These are phyloP conservation scores for Polygonum aviculare DNA, from an alignment of 148 eudicot genomes.

Conservation along the genomic window DNA sequence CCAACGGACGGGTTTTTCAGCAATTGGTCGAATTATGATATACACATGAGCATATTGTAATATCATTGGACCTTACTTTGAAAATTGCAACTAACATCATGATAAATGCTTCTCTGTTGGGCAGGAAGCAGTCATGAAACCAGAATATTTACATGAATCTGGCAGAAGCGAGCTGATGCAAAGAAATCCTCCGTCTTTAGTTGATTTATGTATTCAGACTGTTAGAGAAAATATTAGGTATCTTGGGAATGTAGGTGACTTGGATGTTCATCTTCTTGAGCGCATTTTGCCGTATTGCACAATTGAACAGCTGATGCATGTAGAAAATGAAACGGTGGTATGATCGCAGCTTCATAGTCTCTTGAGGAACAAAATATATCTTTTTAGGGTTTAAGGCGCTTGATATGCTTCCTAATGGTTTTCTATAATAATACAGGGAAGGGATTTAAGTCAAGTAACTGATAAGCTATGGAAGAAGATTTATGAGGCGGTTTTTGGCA, in stretches of 20 bases:
- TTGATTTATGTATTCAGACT: constrained; percentile 66
- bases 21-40: no score
- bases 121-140: constrained; percentile 20
- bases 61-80: background rate
- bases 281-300: constrained; percentile 82
- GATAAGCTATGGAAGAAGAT: constrained; percentile 76
- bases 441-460: constrained; percentile 76
- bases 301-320: constrained; percentile 62
- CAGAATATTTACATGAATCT: constrained; percentile 13
- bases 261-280: constrained; percentile 54
- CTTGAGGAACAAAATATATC: background rate
- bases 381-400: background rate
- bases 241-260: constrained; percentile 77
- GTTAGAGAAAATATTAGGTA: constrained; percentile 75
- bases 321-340: constrained; percentile 70
- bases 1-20: no score
- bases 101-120: background rate
- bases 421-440: constrained; percentile 35
- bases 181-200: constrained; percentile 49
- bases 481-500: constrained; percentile 49
- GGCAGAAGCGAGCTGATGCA: constrained; percentile 17
- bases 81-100: background rate
- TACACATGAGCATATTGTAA: no score
- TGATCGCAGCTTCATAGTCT: constrained; percentile 17
- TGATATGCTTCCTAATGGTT: background rate